Conservation (phyloP, 441 rosid species). For the Corymbia citriodora region DNA sequence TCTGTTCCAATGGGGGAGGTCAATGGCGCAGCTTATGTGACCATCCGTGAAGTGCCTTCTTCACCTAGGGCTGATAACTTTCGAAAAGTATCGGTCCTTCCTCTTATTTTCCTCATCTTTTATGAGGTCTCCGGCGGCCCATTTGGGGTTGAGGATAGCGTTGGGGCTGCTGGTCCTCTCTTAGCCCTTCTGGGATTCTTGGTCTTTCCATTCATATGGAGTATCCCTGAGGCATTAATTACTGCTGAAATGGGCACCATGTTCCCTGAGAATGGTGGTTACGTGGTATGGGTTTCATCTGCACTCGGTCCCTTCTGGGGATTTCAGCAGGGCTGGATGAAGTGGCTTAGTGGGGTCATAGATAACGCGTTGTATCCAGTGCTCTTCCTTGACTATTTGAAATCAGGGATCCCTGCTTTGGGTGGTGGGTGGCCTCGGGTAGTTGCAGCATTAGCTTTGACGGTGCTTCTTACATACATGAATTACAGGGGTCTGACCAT, state of each 20-base stretch:
- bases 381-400: not conserved
- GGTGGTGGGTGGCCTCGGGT: not conserved
- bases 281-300: not conserved
- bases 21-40: not conserved
- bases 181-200: not conserved
- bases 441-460: not conserved
- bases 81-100: not conserved
- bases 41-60: not conserved
- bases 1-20: not conserved
- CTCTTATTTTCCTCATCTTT: not conserved
- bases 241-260: not conserved
- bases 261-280: not conserved
- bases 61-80: not conserved
- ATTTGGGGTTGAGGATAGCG: not conserved
- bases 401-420: not conserved
- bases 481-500: conserved; percentile 1
- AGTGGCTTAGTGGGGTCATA: conserved; percentile 1
- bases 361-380: not conserved
- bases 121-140: not conserved
- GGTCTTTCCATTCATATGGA: not conserved
- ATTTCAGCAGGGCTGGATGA: conserved; percentile 3
- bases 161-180: conserved; percentile 2
- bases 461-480: not conserved
- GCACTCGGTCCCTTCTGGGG: not conserved
- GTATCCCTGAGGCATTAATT: not conserved